These are phyloP conservation scores for Mycena metata DNA, from an alignment of 768 basidiomycete genomes.

Conservation along the genomic window DNA sequence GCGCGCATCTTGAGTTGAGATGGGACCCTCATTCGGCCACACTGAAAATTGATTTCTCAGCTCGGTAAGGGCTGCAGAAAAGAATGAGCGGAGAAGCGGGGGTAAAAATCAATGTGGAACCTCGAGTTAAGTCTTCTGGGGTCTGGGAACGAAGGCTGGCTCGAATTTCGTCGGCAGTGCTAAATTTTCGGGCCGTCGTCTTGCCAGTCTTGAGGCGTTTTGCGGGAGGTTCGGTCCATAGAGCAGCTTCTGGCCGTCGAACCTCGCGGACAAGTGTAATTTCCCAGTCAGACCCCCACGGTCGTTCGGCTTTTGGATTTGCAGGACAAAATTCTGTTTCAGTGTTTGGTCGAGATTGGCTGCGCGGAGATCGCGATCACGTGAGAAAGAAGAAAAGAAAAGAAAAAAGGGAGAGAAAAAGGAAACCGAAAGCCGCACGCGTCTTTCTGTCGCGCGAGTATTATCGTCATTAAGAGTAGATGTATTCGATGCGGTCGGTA, in stretches of 20 bases:
- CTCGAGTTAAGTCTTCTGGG: constrained; percentile 48
- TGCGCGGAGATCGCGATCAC: no score
- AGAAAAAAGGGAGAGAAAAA: no score
- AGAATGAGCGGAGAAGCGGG: constrained; percentile 22
- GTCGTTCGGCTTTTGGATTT: no score
- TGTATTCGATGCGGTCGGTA: no score
- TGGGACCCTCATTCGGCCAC: constrained; percentile 58
- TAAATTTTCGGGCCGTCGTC: constrained; percentile 38
- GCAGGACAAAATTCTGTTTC: no score
- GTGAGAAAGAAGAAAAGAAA: no score
- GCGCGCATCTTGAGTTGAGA: constrained; percentile 71
- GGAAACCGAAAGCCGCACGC: no score
- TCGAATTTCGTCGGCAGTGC: constrained; percentile 50
- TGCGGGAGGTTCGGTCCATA: constrained; percentile 32
- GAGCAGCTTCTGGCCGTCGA: not conserved
- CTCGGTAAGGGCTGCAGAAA: constrained; percentile 57
- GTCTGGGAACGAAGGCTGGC: constrained; percentile 49
- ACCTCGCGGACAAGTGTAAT: no score
- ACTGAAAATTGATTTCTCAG: constrained; percentile 76
- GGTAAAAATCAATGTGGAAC: constrained; percentile 38
- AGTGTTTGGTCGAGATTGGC: no score
- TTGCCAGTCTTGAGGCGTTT: constrained; percentile 37
- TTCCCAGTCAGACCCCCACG: no score
- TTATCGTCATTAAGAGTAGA: no score
- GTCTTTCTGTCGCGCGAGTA: no score